Percentiles rank a stretch among this genome's conserved stretches.
phyloP scores from a whole-genome alignment of 2,329 filamentous ascomycete genomes.

The Trichoderma gracile region DNA sequence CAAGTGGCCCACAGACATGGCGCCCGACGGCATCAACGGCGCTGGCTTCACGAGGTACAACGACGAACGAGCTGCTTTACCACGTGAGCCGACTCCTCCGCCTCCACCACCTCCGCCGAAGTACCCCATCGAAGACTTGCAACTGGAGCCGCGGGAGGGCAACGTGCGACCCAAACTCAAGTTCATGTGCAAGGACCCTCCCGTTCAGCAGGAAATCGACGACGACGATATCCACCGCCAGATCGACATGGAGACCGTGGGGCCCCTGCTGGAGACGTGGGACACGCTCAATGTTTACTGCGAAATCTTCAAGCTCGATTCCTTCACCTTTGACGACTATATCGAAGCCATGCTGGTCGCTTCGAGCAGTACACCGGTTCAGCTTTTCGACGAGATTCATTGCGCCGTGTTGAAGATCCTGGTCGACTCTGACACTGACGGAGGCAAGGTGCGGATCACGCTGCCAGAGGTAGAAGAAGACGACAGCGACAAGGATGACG shows the following conservation, averaged over 20 bases:
- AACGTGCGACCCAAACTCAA: slow-evolving; percentile 72
- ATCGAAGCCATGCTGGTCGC: slow-evolving; percentile 81
- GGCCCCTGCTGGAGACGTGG: slow-evolving; percentile 85
- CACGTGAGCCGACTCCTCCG: slow-evolving; percentile 49
- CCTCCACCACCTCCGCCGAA: slow-evolving; percentile 77
- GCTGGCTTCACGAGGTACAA: slow-evolving; percentile 49
- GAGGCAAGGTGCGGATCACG: slow-evolving; percentile 75
- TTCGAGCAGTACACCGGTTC: slow-evolving; percentile 71
- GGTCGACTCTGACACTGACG: slow-evolving; percentile 71
- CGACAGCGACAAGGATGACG: slow-evolving; percentile 66
- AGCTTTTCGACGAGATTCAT: slow-evolving; percentile 87
- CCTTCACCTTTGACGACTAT: slow-evolving; percentile 97
- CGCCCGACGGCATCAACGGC: slow-evolving; percentile 46
- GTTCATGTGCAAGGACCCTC: slow-evolving; percentile 70
- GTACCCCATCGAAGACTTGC: slow-evolving; percentile 93
- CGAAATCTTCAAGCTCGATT: slow-evolving; percentile 89
- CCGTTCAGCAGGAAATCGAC: slow-evolving; percentile 48
- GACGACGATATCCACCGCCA: slow-evolving; percentile 40
- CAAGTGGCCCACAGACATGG: slow-evolving; percentile 40
- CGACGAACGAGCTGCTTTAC: slow-evolving; percentile 38
- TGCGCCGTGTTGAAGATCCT: slow-evolving; percentile 88
- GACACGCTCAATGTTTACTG: slow-evolving; percentile 98
- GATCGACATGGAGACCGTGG: slow-evolving; percentile 82
- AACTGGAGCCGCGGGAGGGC: slow-evolving; percentile 69
- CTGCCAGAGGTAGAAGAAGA: slow-evolving; percentile 74